phyloP scores from a whole-genome alignment of 192 early-diverging fungal genomes.

The Chytriomyces hyalinus region DNA sequence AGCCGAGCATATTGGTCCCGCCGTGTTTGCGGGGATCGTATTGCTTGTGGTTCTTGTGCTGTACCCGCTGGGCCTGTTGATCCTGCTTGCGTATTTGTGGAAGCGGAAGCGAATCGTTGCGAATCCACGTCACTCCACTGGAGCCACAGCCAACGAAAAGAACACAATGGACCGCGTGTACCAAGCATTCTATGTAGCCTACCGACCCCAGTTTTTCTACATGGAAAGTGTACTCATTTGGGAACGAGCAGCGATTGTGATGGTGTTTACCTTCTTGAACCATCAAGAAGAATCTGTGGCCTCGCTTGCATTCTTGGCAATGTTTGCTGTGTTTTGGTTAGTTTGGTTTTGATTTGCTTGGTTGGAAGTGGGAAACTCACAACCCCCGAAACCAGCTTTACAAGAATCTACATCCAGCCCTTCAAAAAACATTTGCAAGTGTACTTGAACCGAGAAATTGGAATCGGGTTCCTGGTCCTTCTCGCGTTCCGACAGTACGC shows the following conservation, averaged over 20 bases:
- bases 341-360: not conserved
- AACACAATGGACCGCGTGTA: conserved; percentile 8
- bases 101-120: not conserved
- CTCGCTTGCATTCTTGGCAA: not conserved
- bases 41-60: conserved; percentile 14
- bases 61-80: conserved; percentile 18
- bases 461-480: conserved; percentile 21
- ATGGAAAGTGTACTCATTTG: conserved; percentile 28
- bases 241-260: conserved; percentile 22
- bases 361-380: not conserved
- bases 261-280: conserved; percentile 28
- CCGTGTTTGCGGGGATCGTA: conserved; percentile 6
- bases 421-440: conserved; percentile 26
- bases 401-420: conserved; percentile 32
- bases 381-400: not conserved
- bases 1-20: conserved; percentile 11
- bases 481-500: conserved; percentile 21
- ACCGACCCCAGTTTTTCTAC: conserved; percentile 24
- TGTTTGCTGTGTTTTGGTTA: not conserved
- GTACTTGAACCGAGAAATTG: conserved; percentile 35
- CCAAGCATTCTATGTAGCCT: conserved; percentile 23
- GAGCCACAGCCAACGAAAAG: not conserved
- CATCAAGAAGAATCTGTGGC: conserved; percentile 1
- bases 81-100: conserved; percentile 1
- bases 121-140: not conserved